Evolutionary conservation across 2,329 filamentous ascomycete species (phyloP), one percentile per base, ranked within the genome.

Genomic region (Paradendryphiella salina): DNA sequence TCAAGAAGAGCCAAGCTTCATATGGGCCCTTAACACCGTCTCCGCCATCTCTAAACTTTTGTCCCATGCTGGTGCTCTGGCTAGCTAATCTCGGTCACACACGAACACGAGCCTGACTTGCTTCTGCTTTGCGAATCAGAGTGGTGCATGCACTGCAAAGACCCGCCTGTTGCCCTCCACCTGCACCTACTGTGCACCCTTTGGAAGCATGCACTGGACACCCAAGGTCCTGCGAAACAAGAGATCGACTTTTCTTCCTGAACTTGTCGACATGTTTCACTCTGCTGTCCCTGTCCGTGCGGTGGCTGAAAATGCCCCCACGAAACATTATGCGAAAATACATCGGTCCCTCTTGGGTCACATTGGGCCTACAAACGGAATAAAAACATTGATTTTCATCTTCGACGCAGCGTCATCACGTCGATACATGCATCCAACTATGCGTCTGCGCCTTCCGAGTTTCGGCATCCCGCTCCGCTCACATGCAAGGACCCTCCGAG

Each of bases 1-100:
- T 60, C 56, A 63, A 64, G 61, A 60, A 41, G 54, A 45, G 63
- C 64, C 65, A 69, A 68, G 65, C 64, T 63, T 60, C 54, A 14
- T 36, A 34, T 35, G 34, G 40, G 21, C 44, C 44, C 44, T 31
- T 10, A 33, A 42, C 44, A 31, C 43, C 21, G 33, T 40, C 38
- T 48, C 44, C 35, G 32, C 20, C 37, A 37, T 48, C 26, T 48
- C 34, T 37, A 42, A 53, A 50, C 40, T 46, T 52, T 60, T 44
- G 29, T 34, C 43, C 41, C 38, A 47, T 50, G 13, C 29, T 36
- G 21, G 20, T 42, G 45, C 43, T 43, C 37, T 52, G 44, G 21
- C 49, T 36, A 28, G 37, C 47, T 40, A 17, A 36, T 36, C 38
- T 32, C 46, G 31, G 17, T 44, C 44, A 49, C 47, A 57, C 44